A percentile compares a stretch with the other conserved stretches of the same genome.
Conservation (phyloP, 106 monocot genomes). For the Alisma plantagoaquatica region DNA sequence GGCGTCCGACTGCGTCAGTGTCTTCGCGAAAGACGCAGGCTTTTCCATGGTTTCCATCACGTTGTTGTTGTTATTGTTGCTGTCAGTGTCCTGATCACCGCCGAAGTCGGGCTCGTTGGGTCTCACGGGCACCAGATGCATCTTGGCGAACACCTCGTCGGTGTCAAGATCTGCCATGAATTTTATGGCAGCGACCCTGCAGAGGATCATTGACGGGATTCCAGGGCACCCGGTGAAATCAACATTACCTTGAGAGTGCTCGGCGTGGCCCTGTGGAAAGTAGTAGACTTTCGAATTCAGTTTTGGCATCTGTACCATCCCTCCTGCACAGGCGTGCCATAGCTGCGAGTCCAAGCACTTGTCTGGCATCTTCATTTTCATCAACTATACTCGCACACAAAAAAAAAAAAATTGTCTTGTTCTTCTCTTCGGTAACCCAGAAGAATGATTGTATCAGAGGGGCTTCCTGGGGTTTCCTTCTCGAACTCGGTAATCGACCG, state of each 20-base stretch:
- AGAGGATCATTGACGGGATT: constrained; percentile 6
- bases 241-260: constrained; percentile 7
- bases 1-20: too few relatives aligned
- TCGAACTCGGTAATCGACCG: too few relatives aligned
- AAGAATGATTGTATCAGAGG: too few relatives aligned
- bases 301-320: constrained; percentile 13
- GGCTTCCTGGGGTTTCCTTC: too few relatives aligned
- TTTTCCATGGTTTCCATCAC: not conserved
- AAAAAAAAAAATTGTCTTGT: too few relatives aligned
- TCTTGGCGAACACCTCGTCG: too few relatives aligned
- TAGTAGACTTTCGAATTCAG: constrained; percentile 9
- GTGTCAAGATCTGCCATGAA: constrained; percentile 11
- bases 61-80: not conserved
- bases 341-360: too few relatives aligned
- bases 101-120: constrained; percentile 1
- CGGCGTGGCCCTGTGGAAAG: too few relatives aligned
- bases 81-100: not conserved
- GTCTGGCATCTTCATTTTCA: too few relatives aligned
- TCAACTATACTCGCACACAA: too few relatives aligned
- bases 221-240: not conserved
- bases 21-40: constrained; percentile 6
- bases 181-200: constrained; percentile 9
- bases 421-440: too few relatives aligned
- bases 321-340: too few relatives aligned
- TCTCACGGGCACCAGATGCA: constrained; percentile 2